phyloP scores from a whole-genome alignment of 2,329 filamentous ascomycete genomes.

The Didymella segeticola region DNA sequence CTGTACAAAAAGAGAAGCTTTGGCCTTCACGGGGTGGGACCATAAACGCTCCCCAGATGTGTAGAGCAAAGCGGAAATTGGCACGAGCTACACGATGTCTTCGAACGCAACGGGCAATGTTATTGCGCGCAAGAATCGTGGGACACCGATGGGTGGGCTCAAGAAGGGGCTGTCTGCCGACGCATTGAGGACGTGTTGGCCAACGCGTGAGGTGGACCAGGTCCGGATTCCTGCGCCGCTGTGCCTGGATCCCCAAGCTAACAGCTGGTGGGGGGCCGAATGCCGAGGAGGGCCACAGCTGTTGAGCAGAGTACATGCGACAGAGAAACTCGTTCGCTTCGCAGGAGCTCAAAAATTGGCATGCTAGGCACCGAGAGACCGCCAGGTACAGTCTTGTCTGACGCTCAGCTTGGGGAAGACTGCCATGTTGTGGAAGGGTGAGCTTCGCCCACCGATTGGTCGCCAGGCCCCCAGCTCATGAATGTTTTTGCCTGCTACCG shows the following conservation, averaged over 20 bases:
- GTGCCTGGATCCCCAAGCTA: conserved; percentile 17
- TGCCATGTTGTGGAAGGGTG: not conserved
- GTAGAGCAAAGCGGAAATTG: not conserved
- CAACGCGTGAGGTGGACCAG: conserved; percentile 10
- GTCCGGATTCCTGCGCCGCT: conserved; percentile 16
- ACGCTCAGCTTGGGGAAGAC: conserved; percentile 6
- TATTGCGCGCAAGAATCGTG: conserved; percentile 5
- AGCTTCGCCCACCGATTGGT: conserved; percentile 2
- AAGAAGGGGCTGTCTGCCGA: conserved; percentile 8
- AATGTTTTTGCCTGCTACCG: not conserved
- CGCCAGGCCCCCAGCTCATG: not conserved
- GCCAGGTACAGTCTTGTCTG: not conserved
- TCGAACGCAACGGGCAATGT: not conserved
- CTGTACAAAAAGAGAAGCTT: not conserved
- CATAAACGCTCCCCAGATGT: not conserved
- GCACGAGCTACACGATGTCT: not conserved
- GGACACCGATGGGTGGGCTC: conserved; percentile 1
- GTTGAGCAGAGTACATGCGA: not conserved
- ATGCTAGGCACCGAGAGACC: not conserved
- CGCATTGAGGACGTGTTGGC: conserved; percentile 11
- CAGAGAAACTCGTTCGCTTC: not conserved
- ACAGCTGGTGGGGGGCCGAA: conserved; percentile 8
- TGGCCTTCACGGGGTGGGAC: not conserved
- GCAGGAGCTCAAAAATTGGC: not conserved
- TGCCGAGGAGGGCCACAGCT: conserved; percentile 4